Percentiles rank a stretch among this genome's conserved stretches.
Conservation (phyloP, 1,284 basidiomycete genomes). For the Sanghuangporus sanghuang region DNA sequence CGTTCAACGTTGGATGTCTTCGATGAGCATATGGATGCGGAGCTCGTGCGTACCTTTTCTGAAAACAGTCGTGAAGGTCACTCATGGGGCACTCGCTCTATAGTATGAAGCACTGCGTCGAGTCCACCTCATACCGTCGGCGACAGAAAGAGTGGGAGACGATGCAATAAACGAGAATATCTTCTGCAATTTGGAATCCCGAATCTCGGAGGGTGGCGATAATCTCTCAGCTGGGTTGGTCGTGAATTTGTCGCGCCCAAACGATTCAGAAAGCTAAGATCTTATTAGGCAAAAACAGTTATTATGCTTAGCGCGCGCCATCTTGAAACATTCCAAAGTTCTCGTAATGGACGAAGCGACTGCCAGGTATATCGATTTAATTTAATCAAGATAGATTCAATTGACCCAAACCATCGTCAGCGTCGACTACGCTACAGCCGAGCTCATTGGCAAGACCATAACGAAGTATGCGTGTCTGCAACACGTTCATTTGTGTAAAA, state of each 20-base stretch:
- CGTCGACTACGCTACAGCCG: constrained; percentile 75
- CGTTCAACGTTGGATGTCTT: constrained; percentile 87
- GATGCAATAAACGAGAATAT: constrained; percentile 72
- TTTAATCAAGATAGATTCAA: background rate
- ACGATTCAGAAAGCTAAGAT: background rate
- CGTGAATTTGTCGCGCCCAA: background rate
- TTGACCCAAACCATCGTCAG: constrained; percentile 27
- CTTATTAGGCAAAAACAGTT: constrained; percentile 50
- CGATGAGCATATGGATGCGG: constrained; percentile 79
- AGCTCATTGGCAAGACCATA: constrained; percentile 70
- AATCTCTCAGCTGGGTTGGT: constrained; percentile 86
- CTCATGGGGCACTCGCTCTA: background rate
- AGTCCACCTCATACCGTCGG: constrained; percentile 77
- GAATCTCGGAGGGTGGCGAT: constrained; percentile 86
- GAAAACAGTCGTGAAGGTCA: background rate
- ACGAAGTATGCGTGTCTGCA: constrained; percentile 43
- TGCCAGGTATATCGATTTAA: constrained; percentile 21
- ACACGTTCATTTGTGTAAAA: constrained; percentile 29
- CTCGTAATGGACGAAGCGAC: constrained; percentile 68
- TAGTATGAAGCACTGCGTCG: constrained; percentile 85
- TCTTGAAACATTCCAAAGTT: constrained; percentile 50
- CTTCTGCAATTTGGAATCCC: constrained; percentile 81
- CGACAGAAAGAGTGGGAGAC: constrained; percentile 46
- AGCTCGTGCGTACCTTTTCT: constrained; percentile 55
- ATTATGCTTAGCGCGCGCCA: constrained; percentile 62